A percentile compares a stretch with the other conserved stretches of the same genome.
phyloP scores from a whole-genome alignment of 352 stramenopile genomes.

The Pythium plurisporium region DNA sequence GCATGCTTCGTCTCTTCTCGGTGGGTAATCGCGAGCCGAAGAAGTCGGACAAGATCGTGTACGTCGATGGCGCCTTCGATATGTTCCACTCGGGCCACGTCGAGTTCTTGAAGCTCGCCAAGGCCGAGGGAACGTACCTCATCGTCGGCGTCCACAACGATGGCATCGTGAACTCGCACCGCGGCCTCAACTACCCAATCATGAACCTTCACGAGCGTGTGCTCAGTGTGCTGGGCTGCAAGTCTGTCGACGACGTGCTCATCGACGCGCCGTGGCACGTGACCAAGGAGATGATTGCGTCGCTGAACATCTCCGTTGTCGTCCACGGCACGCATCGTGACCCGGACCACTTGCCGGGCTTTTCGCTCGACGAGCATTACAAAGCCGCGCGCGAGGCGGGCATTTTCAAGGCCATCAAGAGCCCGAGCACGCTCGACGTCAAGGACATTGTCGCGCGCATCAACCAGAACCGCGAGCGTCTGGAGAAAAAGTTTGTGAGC shows the following conservation, averaged over 20 bases:
- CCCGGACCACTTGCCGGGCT: slow-evolving; percentile 46
- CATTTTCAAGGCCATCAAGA: slow-evolving; percentile 81
- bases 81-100: slow-evolving; percentile 99
- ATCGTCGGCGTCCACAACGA: slow-evolving; percentile 97
- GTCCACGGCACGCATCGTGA: slow-evolving; percentile 87
- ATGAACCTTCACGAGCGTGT: slow-evolving; percentile 99
- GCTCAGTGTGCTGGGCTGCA: slow-evolving; percentile 94
- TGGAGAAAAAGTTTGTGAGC: slow-evolving; percentile 91
- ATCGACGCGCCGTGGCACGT: slow-evolving; percentile 96
- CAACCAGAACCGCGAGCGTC: slow-evolving; percentile 86
- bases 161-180: slow-evolving; percentile 84
- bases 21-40: slow-evolving; percentile 85
- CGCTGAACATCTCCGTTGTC: slow-evolving; percentile 79
- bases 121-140: slow-evolving; percentile 92
- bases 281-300: slow-evolving; percentile 95
- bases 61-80: slow-evolving; percentile 98
- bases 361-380: slow-evolving; percentile 81
- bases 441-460: slow-evolving; percentile 88
- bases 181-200: slow-evolving; percentile 93
- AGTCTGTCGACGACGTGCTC: slow-evolving; percentile 97
- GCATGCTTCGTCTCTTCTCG: slow-evolving; percentile 92
- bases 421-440: slow-evolving; percentile 71
- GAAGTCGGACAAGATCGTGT: slow-evolving; percentile 92
- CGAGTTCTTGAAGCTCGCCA: slow-evolving; percentile 92
- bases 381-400: slow-evolving; percentile 65